Conservation (phyloP, 2,329 filamentous ascomycete genomes). For the Phyllosticta citrichinensis region DNA sequence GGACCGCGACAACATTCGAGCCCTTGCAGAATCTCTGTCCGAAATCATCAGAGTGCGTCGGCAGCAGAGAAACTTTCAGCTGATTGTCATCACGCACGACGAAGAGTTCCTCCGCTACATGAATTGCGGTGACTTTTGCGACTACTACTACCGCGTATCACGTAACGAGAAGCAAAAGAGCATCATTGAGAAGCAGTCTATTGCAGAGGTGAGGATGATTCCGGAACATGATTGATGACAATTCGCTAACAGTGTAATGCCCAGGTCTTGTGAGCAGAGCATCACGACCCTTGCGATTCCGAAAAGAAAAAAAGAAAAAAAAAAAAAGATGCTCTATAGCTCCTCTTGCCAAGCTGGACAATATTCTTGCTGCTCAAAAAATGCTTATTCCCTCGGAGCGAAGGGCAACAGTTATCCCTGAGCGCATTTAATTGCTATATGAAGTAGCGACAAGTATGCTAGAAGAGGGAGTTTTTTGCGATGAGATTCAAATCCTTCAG, state of each 20-base stretch:
- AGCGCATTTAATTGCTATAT: not conserved
- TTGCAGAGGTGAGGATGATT: conserved; percentile 25
- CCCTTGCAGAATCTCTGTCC: conserved; percentile 73
- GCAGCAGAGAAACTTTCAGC: conserved; percentile 88
- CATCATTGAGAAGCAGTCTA: conserved; percentile 58
- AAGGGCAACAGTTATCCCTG: not conserved
- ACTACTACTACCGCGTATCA: conserved; percentile 81
- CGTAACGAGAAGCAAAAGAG: conserved; percentile 80
- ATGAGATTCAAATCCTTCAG: not conserved
- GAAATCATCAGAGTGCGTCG: conserved; percentile 76
- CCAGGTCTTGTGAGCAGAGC: conserved; percentile 1
- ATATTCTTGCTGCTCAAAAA: not conserved
- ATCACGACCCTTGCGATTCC: not conserved
- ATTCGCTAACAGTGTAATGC: not conserved
- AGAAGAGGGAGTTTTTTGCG: not conserved
- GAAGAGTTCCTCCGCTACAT: conserved; percentile 91
- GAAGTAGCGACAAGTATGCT: not conserved
- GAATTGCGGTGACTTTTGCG: conserved; percentile 87
- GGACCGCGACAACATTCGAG: conserved; percentile 87
- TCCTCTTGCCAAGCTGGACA: not conserved
- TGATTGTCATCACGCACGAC: conserved; percentile 98
- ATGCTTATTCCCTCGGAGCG: not conserved
- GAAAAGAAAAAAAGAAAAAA: not conserved
- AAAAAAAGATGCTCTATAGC: not conserved
- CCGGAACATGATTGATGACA: no score